Base-by-base conservation (phyloP, 2,329 filamentous ascomycete genomes). In the Stachybotrys elegans region DNA sequence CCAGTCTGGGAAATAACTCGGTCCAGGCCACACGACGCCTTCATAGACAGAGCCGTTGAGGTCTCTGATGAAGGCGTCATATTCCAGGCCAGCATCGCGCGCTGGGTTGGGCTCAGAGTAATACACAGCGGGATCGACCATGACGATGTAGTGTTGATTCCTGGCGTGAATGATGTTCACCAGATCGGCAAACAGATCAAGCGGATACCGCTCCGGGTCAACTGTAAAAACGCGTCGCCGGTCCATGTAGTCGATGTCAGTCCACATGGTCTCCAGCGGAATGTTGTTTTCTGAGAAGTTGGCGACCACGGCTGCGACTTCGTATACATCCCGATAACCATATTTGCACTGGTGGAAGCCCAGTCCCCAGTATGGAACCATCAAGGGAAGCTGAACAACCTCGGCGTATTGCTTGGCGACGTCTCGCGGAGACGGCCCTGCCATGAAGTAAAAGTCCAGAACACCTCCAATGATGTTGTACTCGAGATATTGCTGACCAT, bases 391-490 rank as follows among this genome's bases (percentile, higher is more conserved):
- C 0, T 77, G 78, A 9, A 73, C 71, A 23, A 83, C 62, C 46
- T 77, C 70, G 1, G 78, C 67, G 49, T 84, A 84, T 53, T 84
- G 79, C 51, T 68, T 66, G 11, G 78, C 69, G 1, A 83, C 78
- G 11, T 80, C 75, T 31, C 77, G 64, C 0, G 81, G 78, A 1
- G 67, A 71, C 0, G 79, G 76, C 0, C 81, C 82, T 8, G 78
- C 71, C 9, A 84, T 54, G 55, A 85, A 84, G 57, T 84, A 84
- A 42, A 85, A 78, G 60, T 92, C 88, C 3, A 93, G 59, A 17
- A 91, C 75, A 9, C 88, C 88, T 6, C 88, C 87, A 1, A 92
- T 72, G 1, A 80, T 79, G 60, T 91, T 88, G 67, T 91, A 93
- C 63, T 91, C 85, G 5, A 93, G 74, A 46, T 83, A 88, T 54